phyloP scores from a whole-genome alignment of 805 yeast genomes.

The Cyberlindnera xishuangbannaensis region DNA sequence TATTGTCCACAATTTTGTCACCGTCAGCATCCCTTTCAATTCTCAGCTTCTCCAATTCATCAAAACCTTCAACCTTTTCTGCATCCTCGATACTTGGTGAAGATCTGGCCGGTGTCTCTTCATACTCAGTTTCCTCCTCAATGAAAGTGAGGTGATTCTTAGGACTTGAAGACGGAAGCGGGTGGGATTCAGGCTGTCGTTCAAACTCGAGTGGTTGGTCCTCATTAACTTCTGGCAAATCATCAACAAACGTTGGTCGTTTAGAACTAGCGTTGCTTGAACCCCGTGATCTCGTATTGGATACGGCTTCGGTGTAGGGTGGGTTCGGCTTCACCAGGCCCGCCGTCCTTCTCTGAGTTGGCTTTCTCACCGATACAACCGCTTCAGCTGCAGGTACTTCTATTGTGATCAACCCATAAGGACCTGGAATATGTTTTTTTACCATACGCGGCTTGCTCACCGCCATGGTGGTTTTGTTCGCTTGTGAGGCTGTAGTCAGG shows the following conservation, averaged over 20 bases:
- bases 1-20: not conserved
- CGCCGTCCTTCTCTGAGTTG: slow-evolving; percentile 7
- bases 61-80: slow-evolving; percentile 8
- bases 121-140: slow-evolving; percentile 9
- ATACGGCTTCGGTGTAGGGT: slow-evolving; percentile 1
- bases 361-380: slow-evolving; percentile 12
- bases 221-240: slow-evolving; percentile 19
- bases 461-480: slow-evolving; percentile 1
- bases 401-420: slow-evolving; percentile 60
- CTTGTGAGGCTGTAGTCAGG: slow-evolving; percentile 6
- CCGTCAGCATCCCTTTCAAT: not conserved
- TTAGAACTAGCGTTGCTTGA: slow-evolving; percentile 12
- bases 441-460: slow-evolving; percentile 26
- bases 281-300: slow-evolving; percentile 7
- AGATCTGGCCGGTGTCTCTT: not conserved
- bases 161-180: not conserved
- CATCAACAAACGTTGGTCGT: slow-evolving; percentile 17
- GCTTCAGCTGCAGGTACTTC: slow-evolving; percentile 53
- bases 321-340: slow-evolving; percentile 15
- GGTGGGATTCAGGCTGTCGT: not conserved
- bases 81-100: slow-evolving; percentile 4
- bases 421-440: slow-evolving; percentile 68
- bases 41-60: slow-evolving; percentile 6
- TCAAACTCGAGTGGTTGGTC: slow-evolving; percentile 12
- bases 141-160: slow-evolving; percentile 13